Evolutionary conservation across 1,139 yeast genomes (phyloP).

Genomic region (Saccharomycopsis hybrid): DNA sequence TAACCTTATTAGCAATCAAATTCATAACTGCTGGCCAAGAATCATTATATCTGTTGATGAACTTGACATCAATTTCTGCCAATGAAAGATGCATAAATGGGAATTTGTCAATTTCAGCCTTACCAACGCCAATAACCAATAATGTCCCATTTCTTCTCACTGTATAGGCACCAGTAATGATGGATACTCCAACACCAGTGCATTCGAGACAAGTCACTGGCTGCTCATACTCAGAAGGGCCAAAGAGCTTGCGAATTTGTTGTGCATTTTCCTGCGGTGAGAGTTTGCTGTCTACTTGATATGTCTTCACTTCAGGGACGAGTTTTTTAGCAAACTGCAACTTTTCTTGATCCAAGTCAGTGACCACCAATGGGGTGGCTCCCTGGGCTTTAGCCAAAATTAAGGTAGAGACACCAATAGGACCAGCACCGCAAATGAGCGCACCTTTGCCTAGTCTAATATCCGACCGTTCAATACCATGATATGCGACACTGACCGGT

Average conservation of each 20-base stretch:
- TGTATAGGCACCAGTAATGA: slow-evolving; percentile 31
- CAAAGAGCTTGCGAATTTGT: slow-evolving; percentile 29
- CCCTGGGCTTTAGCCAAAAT: slow-evolving; percentile 31
- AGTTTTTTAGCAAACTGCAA: slow-evolving; percentile 30
- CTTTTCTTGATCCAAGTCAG: slow-evolving; percentile 30
- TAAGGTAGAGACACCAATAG: slow-evolving; percentile 31
- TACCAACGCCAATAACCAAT: slow-evolving; percentile 35
- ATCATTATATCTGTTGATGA: slow-evolving; percentile 35
- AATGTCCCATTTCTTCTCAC: slow-evolving; percentile 33
- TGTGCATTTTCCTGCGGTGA: slow-evolving; percentile 28
- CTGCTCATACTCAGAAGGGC: slow-evolving; percentile 26
- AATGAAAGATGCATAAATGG: slow-evolving; percentile 37
- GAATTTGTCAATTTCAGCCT: slow-evolving; percentile 31
- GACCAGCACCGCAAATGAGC: slow-evolving; percentile 33
- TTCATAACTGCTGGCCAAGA: slow-evolving; percentile 33
- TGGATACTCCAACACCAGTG: slow-evolving; percentile 30
- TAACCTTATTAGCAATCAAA: slow-evolving; percentile 28
- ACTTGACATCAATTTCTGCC: slow-evolving; percentile 35
- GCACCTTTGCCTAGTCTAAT: slow-evolving; percentile 28
- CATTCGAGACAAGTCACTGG: slow-evolving; percentile 31
- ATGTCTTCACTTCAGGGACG: slow-evolving; percentile 31
- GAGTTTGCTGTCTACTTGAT: slow-evolving; percentile 28
- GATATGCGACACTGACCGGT: slow-evolving; percentile 33
- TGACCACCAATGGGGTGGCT: slow-evolving; percentile 30
- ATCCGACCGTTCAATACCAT: slow-evolving; percentile 30